A percentile compares a stretch with the other conserved stretches of the same genome.
These are phyloP conservation scores for Fusarium phyllophilum DNA, from an alignment of 2,329 filamentous ascomycete genomes.

Conservation along the genomic window DNA sequence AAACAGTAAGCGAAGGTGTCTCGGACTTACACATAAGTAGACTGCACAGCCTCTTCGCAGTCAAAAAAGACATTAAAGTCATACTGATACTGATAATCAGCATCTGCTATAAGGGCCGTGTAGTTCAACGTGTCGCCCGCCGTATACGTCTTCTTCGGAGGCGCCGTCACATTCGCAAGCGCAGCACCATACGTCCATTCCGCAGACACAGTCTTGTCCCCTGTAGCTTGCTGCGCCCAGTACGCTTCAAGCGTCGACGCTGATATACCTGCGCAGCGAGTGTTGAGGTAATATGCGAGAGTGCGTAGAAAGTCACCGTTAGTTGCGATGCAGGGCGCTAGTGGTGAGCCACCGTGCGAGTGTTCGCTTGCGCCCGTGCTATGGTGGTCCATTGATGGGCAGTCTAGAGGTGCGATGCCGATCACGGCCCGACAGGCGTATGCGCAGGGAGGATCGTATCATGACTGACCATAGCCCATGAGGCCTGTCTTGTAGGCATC, in stretches of 20 bases:
- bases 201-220: neutral
- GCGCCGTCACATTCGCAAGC: neutral
- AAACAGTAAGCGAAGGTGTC: accelerated
- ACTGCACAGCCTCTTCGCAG: neutral
- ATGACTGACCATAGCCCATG: neutral
- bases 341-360: neutral
- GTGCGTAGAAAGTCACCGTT: neutral
- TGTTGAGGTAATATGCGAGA: neutral
- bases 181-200: neutral
- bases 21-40: neutral
- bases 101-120: neutral
- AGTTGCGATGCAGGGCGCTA: neutral
- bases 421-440: neutral
- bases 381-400: neutral
- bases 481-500: neutral
- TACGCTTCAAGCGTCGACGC: neutral
- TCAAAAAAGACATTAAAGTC: neutral
- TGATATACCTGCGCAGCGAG: neutral
- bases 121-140: neutral
- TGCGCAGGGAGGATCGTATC: neutral
- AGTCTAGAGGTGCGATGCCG: neutral
- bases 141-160: neutral
- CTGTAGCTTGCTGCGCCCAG: neutral
- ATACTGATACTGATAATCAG: neutral
- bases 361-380: neutral